A percentile compares a stretch with the other conserved stretches of the same genome.
phyloP scores from a whole-genome alignment of 2,329 filamentous ascomycete genomes.

The Sporothrix brunneoviolacea region DNA sequence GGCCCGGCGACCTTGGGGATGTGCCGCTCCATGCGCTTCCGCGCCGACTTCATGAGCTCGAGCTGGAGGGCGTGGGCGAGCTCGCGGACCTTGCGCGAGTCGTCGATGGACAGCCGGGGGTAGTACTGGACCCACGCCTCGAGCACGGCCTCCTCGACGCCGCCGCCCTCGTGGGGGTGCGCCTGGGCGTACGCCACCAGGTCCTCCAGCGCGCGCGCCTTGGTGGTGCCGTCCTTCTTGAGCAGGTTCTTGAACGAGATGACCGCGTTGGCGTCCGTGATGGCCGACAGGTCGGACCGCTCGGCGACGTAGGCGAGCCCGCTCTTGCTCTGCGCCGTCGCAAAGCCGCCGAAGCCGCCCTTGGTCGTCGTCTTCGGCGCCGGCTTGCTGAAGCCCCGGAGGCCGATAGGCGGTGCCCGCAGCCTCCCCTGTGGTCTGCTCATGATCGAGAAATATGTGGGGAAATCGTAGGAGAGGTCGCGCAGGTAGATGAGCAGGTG shows the following conservation, averaged over 20 bases:
- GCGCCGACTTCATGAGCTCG: conserved; percentile 53
- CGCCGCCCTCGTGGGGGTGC: conserved; percentile 44
- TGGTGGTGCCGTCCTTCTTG: conserved; percentile 91
- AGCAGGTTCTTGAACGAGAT: conserved; percentile 88
- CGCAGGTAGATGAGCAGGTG: too few species aligned
- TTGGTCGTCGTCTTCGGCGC: background rate
- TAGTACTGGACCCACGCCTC: conserved; percentile 85
- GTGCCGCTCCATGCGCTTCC: conserved; percentile 77
- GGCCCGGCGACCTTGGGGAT: conserved; percentile 72
- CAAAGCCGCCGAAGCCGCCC: conserved; percentile 36
- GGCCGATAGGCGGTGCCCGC: background rate
- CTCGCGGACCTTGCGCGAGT: conserved; percentile 79
- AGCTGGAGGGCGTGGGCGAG: conserved; percentile 70
- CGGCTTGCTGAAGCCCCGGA: conserved; percentile 17
- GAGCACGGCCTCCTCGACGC: conserved; percentile 72
- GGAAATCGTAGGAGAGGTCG: background rate
- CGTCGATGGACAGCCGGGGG: conserved; percentile 84
- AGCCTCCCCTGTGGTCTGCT: conserved; percentile 2
- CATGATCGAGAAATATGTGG: background rate
- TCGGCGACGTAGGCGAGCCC: conserved; percentile 80
- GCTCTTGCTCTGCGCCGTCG: conserved; percentile 31
- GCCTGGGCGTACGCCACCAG: conserved; percentile 58
- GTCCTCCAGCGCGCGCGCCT: conserved; percentile 84
- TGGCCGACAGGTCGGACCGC: conserved; percentile 68
- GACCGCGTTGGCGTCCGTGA: conserved; percentile 74